Base-by-base conservation (phyloP, 2,329 filamentous ascomycete genomes). In the Ceratocystis diversiconidia region DNA sequence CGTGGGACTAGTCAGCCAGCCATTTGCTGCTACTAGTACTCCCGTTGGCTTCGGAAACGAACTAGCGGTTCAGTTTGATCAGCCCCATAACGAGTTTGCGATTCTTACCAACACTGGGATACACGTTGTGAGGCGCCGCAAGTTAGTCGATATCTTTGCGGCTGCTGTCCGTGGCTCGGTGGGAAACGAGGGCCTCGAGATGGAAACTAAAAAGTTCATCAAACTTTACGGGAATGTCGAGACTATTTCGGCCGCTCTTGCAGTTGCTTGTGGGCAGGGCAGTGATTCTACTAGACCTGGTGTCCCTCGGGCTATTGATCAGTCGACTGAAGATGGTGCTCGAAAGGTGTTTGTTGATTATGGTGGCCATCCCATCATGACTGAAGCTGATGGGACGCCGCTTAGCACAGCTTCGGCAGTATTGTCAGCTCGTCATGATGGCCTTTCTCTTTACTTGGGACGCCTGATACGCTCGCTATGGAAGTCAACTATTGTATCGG, bases 211-310 rank as follows among this genome's bases (percentile, higher is more conserved):
- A 64, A 89, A 85, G 68, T 92, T 99, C 71, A 89, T 94, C 68
- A 84, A 86, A 66, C 82, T 86, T 8, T 99, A 97, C 73, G 94
- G 94, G 12, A 85, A 92, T 10, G 86, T 87, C 2, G 94, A 99
- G 74, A 94, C 89, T 0, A 86, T 95, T 64, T 90, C 94, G 0
- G 91, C 92, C 50, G 92, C 94, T 30, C 78, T 99, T 63, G 94
- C 94, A 10, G 94, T 99, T 36, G 92, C 94, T 46, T 99, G 94
- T 74, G 92, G 92, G 3, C 92, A 97, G 73, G 92, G 91, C 8
- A 86, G 88, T 30, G 92, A 96, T 71, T 74, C 80, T 2, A 57
- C 59, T 17, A 76, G 80, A 28, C 83, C 89, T 22, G 88, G 87
- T 0, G 88, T 90, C 66, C 83, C 85, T 55, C 84, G 91, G 55